Percentiles rank a stretch among this genome's conserved stretches.
These are phyloP conservation scores for Penicillium flavigenum DNA, from an alignment of 495 filamentous ascomycete species.

Conservation along the genomic window DNA sequence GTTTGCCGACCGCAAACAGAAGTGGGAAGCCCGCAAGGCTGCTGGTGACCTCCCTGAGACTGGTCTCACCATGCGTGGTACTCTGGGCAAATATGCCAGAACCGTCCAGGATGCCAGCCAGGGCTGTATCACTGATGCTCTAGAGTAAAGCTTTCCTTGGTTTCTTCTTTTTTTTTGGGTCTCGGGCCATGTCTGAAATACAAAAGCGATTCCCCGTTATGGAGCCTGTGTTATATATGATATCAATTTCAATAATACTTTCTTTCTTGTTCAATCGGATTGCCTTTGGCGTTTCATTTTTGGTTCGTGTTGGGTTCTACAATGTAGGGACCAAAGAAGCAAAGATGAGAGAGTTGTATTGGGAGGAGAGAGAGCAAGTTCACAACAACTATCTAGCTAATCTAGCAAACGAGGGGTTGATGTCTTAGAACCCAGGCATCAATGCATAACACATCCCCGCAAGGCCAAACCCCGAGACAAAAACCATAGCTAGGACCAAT, in stretches of 20 bases:
- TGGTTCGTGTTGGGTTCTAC: neutral
- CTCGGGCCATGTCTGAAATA: constrained; percentile 16
- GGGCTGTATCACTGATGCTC: constrained; percentile 54
- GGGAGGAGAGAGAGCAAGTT: no score
- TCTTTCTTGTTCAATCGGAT: constrained; percentile 14
- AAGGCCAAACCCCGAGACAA: no score
- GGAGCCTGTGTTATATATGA: constrained; percentile 27
- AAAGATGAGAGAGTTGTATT: no score
- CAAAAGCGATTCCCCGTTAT: constrained; percentile 30
- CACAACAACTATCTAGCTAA: no score
- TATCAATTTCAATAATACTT: constrained; percentile 23
- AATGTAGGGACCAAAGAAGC: no score
- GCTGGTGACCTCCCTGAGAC: constrained; percentile 38
- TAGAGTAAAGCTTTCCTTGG: constrained; percentile 29
- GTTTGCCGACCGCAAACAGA: constrained; percentile 63
- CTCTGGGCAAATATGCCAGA: constrained; percentile 84
- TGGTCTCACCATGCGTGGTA: constrained; percentile 63
- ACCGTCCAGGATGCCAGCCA: constrained; percentile 68
- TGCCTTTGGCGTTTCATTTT: neutral
- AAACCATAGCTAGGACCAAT: no score
- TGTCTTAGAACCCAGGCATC: no score
- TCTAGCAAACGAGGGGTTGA: no score
- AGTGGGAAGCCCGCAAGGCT: constrained; percentile 49
- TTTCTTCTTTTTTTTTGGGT: neutral
- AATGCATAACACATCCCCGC: no score